A percentile compares a stretch with the other conserved stretches of the same genome.
Evolutionary conservation across 306 rosid species (phyloP).

Genomic region (Glycine latifolia): DNA sequence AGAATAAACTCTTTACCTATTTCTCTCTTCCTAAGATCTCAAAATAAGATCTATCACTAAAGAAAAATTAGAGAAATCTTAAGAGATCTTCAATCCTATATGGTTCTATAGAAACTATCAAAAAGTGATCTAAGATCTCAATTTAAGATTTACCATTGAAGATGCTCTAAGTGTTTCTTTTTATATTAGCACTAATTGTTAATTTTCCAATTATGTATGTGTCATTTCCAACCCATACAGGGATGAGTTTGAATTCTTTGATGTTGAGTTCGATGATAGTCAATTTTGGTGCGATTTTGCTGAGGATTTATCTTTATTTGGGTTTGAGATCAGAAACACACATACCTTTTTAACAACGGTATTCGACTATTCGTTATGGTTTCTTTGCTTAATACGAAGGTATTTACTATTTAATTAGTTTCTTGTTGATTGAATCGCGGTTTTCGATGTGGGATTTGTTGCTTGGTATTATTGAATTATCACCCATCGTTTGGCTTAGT

Average conservation of each 20-base stretch:
- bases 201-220: neutral
- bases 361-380: neutral
- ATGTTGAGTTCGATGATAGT: constrained; percentile 41
- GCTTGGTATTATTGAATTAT: neutral
- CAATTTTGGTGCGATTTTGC: constrained; percentile 36
- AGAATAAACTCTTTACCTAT: too few relatives aligned
- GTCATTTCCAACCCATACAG: constrained; percentile 41
- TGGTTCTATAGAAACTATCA: too few relatives aligned
- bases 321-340: constrained; percentile 47
- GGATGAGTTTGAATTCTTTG: constrained; percentile 54
- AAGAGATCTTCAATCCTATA: too few relatives aligned
- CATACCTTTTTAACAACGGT: neutral
- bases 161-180: neutral
- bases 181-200: neutral
- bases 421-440: neutral
- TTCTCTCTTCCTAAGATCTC: too few relatives aligned
- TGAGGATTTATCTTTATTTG: constrained; percentile 42
- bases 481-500: neutral
- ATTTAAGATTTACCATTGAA: too few relatives aligned
- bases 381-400: neutral
- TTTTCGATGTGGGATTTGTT: constrained; percentile 4
- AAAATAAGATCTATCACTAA: too few relatives aligned
- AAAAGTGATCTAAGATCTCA: too few relatives aligned
- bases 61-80: too few relatives aligned
- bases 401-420: neutral